A percentile compares a stretch with the other conserved stretches of the same genome.
These are phyloP conservation scores for Pythium folliculosum DNA, from an alignment of 352 stramenopile genomes.

Conservation along the genomic window DNA sequence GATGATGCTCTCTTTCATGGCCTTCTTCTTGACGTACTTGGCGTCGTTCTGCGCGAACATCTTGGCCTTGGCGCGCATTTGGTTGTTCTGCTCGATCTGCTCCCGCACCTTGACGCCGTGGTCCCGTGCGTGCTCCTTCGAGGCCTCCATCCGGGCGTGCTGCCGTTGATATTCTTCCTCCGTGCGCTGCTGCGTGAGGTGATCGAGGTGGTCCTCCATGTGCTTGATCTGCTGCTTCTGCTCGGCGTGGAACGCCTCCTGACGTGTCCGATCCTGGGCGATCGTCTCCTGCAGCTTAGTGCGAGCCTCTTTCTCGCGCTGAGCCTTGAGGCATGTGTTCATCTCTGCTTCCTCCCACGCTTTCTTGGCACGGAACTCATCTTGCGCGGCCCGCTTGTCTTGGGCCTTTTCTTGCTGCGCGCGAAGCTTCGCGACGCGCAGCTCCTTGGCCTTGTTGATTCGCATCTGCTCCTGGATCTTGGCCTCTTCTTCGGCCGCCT, in stretches of 20 bases:
- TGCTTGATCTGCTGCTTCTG: constrained; percentile 40
- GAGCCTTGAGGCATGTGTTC: constrained; percentile 52
- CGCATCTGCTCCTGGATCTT: constrained; percentile 62
- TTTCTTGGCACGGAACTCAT: constrained; percentile 76
- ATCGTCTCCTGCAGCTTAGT: constrained; percentile 50
- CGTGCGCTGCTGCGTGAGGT: constrained; percentile 41
- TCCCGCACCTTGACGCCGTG: constrained; percentile 43
- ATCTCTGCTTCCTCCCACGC: constrained; percentile 69
- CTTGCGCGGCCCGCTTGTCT: constrained; percentile 66
- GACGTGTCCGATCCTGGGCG: constrained; percentile 50
- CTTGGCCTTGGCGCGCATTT: constrained; percentile 54
- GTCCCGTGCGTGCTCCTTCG: constrained; percentile 36
- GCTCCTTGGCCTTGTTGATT: constrained; percentile 70
- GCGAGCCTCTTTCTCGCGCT: constrained; percentile 49
- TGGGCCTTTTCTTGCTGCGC: constrained; percentile 83
- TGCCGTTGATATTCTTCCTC: constrained; percentile 49
- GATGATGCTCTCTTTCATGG: constrained; percentile 69
- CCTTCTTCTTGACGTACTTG: constrained; percentile 75
- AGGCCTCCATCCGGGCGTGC: constrained; percentile 33
- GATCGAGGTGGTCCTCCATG: constrained; percentile 47
- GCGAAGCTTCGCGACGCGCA: constrained; percentile 70
- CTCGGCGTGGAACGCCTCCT: constrained; percentile 53
- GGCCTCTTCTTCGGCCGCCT: constrained; percentile 66
- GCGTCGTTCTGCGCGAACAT: constrained; percentile 69
- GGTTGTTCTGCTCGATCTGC: constrained; percentile 64